Conservation (phyloP, 1,139 yeast species). For the Pichia terricola region DNA sequence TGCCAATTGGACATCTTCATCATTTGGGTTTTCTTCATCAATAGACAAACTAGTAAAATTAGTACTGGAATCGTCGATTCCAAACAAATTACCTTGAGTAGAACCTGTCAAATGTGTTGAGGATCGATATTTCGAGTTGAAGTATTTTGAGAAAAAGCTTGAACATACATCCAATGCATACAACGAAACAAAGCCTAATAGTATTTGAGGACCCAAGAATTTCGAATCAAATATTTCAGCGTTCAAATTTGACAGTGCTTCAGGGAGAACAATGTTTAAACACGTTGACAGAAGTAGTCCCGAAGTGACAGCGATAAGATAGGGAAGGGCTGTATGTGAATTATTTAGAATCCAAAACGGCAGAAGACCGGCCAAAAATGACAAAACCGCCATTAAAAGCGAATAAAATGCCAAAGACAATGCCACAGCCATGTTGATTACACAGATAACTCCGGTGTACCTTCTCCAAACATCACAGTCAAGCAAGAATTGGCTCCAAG, state of each 20-base stretch:
- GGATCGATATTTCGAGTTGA: too few species aligned
- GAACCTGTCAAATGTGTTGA: too few species aligned
- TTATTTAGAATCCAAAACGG: constrained; percentile 7
- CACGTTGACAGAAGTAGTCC: constrained; percentile 12
- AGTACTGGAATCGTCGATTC: not conserved
- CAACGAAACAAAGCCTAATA: constrained; percentile 10
- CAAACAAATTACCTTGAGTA: too few species aligned
- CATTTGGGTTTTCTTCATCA: not conserved
- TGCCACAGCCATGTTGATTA: not conserved
- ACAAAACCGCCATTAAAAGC: constrained; percentile 6
- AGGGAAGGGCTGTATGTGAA: constrained; percentile 2
- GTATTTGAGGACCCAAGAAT: constrained; percentile 7
- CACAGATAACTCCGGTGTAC: too few species aligned
- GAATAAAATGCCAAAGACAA: constrained; percentile 4
- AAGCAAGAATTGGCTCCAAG: too few species aligned
- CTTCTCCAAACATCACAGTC: too few species aligned
- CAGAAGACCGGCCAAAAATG: constrained; percentile 11
- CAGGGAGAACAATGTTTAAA: constrained; percentile 11
- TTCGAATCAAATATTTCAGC: constrained; percentile 1
- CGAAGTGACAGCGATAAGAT: constrained; percentile 6
- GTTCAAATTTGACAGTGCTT: constrained; percentile 6
- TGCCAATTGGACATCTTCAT: not conserved
- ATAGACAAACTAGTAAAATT: too few species aligned
- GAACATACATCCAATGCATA: constrained; percentile 6
- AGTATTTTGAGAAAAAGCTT: not conserved